A percentile compares a stretch with the other conserved stretches of the same genome.
Evolutionary conservation across 2,329 filamentous ascomycete genomes (phyloP).

Genomic region (Neofusicoccum parvum): DNA sequence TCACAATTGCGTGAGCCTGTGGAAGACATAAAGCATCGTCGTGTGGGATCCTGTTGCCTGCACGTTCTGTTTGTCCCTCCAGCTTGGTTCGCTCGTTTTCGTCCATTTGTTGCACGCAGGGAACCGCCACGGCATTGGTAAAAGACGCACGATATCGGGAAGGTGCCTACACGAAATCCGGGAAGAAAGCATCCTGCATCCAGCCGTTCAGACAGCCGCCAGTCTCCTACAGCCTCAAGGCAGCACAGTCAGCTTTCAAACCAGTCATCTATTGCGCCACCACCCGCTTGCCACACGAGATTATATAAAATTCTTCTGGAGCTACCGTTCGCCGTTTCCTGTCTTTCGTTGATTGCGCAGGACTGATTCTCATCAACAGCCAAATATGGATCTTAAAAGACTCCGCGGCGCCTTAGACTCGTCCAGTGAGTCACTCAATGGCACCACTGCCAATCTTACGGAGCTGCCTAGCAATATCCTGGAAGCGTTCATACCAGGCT

Average conservation of each 20-base stretch:
- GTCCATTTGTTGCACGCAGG: no score
- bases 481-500: slow-evolving; percentile 55
- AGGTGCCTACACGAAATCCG: no score
- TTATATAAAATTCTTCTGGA: neutral
- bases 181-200: no score
- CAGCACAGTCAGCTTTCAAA: neutral
- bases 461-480: slow-evolving; percentile 50
- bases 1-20: no score
- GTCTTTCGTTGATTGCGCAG: neutral
- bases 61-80: no score
- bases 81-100: no score
- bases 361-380: neutral
- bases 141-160: no score
- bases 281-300: neutral
- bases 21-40: no score
- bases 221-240: neutral
- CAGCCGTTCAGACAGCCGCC: neutral
- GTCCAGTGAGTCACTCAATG: slow-evolving; percentile 17
- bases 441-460: slow-evolving; percentile 24
- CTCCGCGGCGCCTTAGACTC: neutral
- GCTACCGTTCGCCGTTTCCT: neutral
- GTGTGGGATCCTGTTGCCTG: no score
- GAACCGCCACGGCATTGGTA: no score
- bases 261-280: neutral
- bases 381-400: neutral